A percentile compares a stretch with the other conserved stretches of the same genome.
Conservation (phyloP, 805 yeast genomes). For the Lipomyces lipofer region DNA sequence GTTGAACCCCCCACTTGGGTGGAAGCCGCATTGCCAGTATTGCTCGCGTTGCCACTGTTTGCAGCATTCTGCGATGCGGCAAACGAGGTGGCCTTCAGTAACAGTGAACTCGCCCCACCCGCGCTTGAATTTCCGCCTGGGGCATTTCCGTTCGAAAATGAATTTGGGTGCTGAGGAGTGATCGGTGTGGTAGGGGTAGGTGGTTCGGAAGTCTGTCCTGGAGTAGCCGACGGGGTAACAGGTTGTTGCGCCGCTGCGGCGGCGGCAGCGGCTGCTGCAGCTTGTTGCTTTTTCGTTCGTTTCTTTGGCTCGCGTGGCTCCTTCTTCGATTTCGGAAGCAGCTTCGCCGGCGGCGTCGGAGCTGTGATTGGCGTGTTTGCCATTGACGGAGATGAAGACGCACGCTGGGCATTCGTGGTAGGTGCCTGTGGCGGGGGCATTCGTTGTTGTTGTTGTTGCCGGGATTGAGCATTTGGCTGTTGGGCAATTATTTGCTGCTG, state of each 20-base stretch:
- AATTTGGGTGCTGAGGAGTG: slow-evolving; percentile 31
- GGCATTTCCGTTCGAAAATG: slow-evolving; percentile 14
- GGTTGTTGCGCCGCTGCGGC: slow-evolving; percentile 26
- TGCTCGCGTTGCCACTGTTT: not conserved
- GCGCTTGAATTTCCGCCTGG: not conserved
- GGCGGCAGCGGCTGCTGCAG: slow-evolving; percentile 20
- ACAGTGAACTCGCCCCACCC: slow-evolving; percentile 11
- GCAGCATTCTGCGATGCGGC: slow-evolving; percentile 25
- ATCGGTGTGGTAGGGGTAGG: slow-evolving; percentile 33
- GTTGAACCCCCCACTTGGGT: not conserved
- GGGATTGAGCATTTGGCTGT: slow-evolving; percentile 12
- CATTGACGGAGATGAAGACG: slow-evolving; percentile 24
- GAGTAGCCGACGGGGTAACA: slow-evolving; percentile 28
- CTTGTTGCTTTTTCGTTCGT: slow-evolving; percentile 19
- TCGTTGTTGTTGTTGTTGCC: slow-evolving; percentile 23
- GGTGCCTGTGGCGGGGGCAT: slow-evolving; percentile 30
- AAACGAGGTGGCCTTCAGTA: slow-evolving; percentile 23
- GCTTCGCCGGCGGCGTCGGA: slow-evolving; percentile 30
- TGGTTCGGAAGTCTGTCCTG: slow-evolving; percentile 30
- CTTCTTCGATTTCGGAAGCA: slow-evolving; percentile 25
- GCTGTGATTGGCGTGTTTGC: slow-evolving; percentile 25
- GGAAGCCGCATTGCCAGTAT: not conserved
- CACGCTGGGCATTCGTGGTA: slow-evolving; percentile 9
- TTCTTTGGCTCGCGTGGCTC: slow-evolving; percentile 28
- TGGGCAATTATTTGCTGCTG: too few species aligned